These are phyloP conservation scores for Rhizoctonia solani DNA, from an alignment of 1,284 basidiomycete genomes.

Conservation along the genomic window DNA sequence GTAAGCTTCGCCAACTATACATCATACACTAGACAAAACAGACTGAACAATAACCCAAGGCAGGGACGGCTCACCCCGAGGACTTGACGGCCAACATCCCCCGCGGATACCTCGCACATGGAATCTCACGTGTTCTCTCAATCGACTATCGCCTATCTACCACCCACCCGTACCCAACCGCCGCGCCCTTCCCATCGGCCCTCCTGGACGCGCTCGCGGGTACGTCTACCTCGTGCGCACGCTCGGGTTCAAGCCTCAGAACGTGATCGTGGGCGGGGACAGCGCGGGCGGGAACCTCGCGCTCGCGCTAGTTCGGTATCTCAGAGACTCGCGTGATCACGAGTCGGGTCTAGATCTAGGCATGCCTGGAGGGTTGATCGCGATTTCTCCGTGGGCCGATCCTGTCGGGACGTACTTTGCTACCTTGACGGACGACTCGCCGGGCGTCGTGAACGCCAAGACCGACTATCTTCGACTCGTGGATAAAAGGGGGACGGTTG, in stretches of 20 bases:
- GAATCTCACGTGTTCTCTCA: slow-evolving; percentile 47
- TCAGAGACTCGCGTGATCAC: slow-evolving; percentile 45
- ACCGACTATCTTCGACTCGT: slow-evolving; percentile 38
- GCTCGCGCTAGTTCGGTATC: slow-evolving; percentile 58
- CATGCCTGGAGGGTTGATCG: slow-evolving; percentile 57
- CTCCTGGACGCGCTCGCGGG: slow-evolving; percentile 63
- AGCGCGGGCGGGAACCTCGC: slow-evolving; percentile 73
- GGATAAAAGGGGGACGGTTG: slow-evolving; percentile 44
- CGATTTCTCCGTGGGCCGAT: slow-evolving; percentile 64
- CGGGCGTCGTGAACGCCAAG: slow-evolving; percentile 45
- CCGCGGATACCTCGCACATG: slow-evolving; percentile 16
- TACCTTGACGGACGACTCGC: slow-evolving; percentile 43
- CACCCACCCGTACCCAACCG: slow-evolving; percentile 42
- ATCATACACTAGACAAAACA: not conserved
- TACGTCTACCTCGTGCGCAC: slow-evolving; percentile 60
- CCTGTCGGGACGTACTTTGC: slow-evolving; percentile 43
- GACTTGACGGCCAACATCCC: slow-evolving; percentile 32
- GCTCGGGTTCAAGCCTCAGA: slow-evolving; percentile 53
- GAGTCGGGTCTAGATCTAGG: slow-evolving; percentile 49
- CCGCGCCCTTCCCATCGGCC: slow-evolving; percentile 63
- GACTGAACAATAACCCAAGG: no score
- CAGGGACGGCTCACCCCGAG: slow-evolving; percentile 35
- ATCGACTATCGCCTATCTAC: slow-evolving; percentile 57
- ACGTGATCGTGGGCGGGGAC: slow-evolving; percentile 70
- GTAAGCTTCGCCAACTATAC: not conserved